Evolutionary conservation across 805 yeast species (phyloP).

Genomic region (Lipomyces starkeyi): DNA sequence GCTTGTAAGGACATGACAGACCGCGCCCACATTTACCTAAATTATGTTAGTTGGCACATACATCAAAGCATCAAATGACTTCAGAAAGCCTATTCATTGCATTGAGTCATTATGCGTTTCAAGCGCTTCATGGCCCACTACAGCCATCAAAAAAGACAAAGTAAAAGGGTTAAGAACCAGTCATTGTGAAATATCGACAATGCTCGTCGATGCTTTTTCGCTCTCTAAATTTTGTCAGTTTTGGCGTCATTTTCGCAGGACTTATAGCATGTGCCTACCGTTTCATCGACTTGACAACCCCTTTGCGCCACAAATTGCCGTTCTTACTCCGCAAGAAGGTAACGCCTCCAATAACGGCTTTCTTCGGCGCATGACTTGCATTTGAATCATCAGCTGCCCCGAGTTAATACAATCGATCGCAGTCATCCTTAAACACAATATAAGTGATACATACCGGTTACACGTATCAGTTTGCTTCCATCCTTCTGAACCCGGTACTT

Average conservation of each 20-base stretch:
- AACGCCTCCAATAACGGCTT: slow-evolving; percentile 40
- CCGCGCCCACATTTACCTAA: slow-evolving; percentile 62
- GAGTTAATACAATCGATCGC: not conserved
- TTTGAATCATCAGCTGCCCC: slow-evolving; percentile 12
- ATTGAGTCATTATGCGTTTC: not conserved
- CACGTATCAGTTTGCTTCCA: slow-evolving; percentile 41
- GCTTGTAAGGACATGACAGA: slow-evolving; percentile 58
- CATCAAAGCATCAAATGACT: not conserved
- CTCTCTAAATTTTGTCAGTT: not conserved
- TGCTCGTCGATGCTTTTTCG: slow-evolving; percentile 36
- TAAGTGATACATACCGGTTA: slow-evolving; percentile 13
- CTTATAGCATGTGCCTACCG: slow-evolving; percentile 3
- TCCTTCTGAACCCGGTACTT: slow-evolving; percentile 34
- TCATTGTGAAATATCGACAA: slow-evolving; percentile 44
- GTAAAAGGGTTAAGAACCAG: slow-evolving; percentile 37
- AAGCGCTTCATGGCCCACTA: not conserved
- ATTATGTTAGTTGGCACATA: slow-evolving; percentile 7
- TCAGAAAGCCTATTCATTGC: slow-evolving; percentile 7
- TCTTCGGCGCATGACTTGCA: slow-evolving; percentile 35
- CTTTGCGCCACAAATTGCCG: slow-evolving; percentile 36
- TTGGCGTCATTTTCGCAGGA: not conserved
- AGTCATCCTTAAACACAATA: not conserved
- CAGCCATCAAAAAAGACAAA: not conserved
- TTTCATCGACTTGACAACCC: slow-evolving; percentile 31
- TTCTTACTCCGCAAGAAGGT: slow-evolving; percentile 40